Evolutionary conservation across 2,329 filamentous ascomycete species (phyloP).

Genomic region (Penicillium sp.): DNA sequence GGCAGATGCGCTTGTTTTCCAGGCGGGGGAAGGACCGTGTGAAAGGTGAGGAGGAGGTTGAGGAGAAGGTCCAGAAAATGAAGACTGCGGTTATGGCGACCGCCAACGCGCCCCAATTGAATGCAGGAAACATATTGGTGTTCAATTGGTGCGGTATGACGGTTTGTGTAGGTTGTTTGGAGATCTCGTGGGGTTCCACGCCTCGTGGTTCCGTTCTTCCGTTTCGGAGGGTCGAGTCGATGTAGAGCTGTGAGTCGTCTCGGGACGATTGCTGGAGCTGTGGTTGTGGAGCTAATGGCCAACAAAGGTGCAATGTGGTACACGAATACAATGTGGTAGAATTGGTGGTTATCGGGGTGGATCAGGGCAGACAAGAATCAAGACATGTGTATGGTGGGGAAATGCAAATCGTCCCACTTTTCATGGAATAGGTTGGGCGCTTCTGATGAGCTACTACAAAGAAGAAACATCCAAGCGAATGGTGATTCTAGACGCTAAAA

Average conservation of each 20-base stretch:
- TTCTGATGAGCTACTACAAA: not conserved
- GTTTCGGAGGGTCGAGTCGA: not conserved
- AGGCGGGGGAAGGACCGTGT: slow-evolving; percentile 57
- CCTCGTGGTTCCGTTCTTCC: not conserved
- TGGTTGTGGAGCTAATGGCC: not conserved
- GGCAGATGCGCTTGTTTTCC: slow-evolving; percentile 78
- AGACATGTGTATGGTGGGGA: slow-evolving; percentile 19
- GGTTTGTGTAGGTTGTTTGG: not conserved
- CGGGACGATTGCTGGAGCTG: not conserved
- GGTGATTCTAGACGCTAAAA: slow-evolving; percentile 4
- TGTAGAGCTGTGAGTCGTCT: not conserved
- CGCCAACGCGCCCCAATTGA: slow-evolving; percentile 31
- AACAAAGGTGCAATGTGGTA: not conserved
- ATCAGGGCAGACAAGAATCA: slow-evolving; percentile 10
- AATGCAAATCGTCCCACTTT: slow-evolving; percentile 12
- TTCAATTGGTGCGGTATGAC: not conserved
- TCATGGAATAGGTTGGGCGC: not conserved
- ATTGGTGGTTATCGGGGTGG: slow-evolving; percentile 5
- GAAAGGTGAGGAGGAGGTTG: slow-evolving; percentile 42
- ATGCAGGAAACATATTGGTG: slow-evolving; percentile 16
- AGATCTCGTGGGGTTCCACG: not conserved
- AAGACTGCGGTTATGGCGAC: slow-evolving; percentile 44
- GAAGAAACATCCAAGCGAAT: not conserved
- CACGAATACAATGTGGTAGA: not conserved
- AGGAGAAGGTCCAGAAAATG: slow-evolving; percentile 44